Evolutionary conservation across 306 rosid genomes (phyloP), one percentile per base, ranked within the genome.

Genomic region (Trifolium dubium): DNA sequence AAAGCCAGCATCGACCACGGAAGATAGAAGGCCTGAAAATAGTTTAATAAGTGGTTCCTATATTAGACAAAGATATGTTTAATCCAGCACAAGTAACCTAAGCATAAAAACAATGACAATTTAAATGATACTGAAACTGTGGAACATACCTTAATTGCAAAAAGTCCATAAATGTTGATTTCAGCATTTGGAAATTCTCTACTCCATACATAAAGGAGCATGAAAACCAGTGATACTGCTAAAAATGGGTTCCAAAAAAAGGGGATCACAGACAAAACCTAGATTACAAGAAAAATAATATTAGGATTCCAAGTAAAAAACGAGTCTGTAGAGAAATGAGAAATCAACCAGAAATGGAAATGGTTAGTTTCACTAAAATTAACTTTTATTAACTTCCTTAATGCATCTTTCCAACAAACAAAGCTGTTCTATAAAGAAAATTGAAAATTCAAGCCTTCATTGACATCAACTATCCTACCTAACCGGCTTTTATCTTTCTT

Each of bases 1-100:
- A 94, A 83, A 60, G 86, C 99, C 71, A 94, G 92, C 96, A 90
- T 94, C 35, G 86, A 88, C 99, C 99, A 94, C 28, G 99, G 99
- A 44, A 94, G 91, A 85, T 94, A 94, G 87, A 94, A 94, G 46
- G 99, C 97, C 99, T 94, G 87, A 79, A 83, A 68, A 43, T 68
- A 13, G 70, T 69, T 50, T 9, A 66, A 35, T 3, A 51, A 23
- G 28, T 58, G 30, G 69, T 67, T 77, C 62, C 56, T 43, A 68
- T 68, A 75, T 73, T 35, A 76, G 75, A 61, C 39, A 67, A 79
- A 68, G 18, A 44, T 61, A 59, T 13, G 12, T 50, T 47, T 65
- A 64, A 41, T 47, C 70, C 44, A 53, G 65, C 73, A 75, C 54
- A 17, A 11, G 72, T 44, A 72, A 62, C 47, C 50, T 35, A 55